Evolutionary conservation across 768 basidiomycete genomes (phyloP), one percentile per base, ranked within the genome.

Genomic region (Mrakia gelida): DNA sequence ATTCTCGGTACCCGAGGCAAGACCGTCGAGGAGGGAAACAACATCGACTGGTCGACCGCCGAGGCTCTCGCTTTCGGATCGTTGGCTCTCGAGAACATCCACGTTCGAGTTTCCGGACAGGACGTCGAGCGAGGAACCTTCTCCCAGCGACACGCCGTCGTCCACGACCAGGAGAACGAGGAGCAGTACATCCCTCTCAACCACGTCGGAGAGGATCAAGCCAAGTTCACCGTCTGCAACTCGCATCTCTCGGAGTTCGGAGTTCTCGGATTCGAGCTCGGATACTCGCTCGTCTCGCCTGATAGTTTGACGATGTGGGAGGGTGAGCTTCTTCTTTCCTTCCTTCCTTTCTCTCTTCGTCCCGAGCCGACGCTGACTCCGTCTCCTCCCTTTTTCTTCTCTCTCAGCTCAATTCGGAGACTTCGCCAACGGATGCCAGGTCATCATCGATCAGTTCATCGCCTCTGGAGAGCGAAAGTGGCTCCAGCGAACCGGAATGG

Each of bases 111-210:
- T 1, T 97, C 95, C 0, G 96, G 96, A 43, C 97, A 99, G 86
- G 96, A 99, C 84, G 96, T 98, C 75, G 96, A 99, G 86, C 92
- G 96, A 83, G 96, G 96, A 45, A 99, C 96, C 3, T 99, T 99
- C 88, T 98, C 95, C 21, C 96, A 99, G 83, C 92, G 96, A 65
- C 96, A 99, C 82, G 95, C 95, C 70, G 91, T 99, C 80, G 89
- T 99, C 76, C 95, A 98, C 85, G 96, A 99, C 85, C 96, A 99
- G 86, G 87, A 87, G 81, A 97, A 91, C 81, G 96, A 98, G 85
- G 87, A 90, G 83, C 93, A 94, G 84, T 96, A 94, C 84, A 85
- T 94, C 45, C 92, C 96, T 6, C 86, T 99, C 80, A 94, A 94
- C 83, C 90, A 96, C 85, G 89, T 99, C 71, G 91, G 91, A 71